A percentile compares a stretch with the other conserved stretches of the same genome.
Conservation (phyloP, 148 eudicot species). For the Dysphania ambrosioides region DNA sequence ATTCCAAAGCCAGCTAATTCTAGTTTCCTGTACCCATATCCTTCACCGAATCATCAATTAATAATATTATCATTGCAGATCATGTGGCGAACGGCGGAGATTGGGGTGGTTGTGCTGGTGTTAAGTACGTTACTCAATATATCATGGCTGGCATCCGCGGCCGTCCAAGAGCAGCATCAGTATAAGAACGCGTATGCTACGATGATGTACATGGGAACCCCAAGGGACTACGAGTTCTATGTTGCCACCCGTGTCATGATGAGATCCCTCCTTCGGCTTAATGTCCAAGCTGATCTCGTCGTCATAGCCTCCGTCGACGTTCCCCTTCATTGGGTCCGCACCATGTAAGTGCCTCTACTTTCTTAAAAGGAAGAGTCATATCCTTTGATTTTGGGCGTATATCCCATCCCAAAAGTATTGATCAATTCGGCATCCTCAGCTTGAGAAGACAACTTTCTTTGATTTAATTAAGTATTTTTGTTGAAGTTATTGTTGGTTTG, state of each 20-base stretch:
- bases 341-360: too few species aligned
- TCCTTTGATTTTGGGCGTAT: too few species aligned
- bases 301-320: conserved; percentile 96
- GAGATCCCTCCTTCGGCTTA: conserved; percentile 51
- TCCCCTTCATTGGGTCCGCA: conserved; percentile 64
- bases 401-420: too few species aligned
- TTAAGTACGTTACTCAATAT: not conserved
- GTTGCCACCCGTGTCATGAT: conserved; percentile 89
- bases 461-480: too few species aligned
- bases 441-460: too few species aligned
- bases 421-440: too few species aligned
- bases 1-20: not conserved
- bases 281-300: conserved; percentile 82
- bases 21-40: too few species aligned
- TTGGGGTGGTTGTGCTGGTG: not conserved
- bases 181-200: conserved; percentile 79
- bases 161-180: not conserved
- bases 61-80: too few species aligned
- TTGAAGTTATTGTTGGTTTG: too few species aligned
- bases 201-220: conserved; percentile 99
- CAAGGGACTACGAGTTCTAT: conserved; percentile 92
- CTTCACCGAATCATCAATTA: too few species aligned
- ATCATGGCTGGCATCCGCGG: not conserved
- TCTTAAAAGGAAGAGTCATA: too few species aligned
- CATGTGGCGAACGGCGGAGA: not conserved